Evolutionary conservation across 352 stramenopile species (phyloP), one percentile per base, ranked within the genome.

Genomic region (Plasmopara halstedii): DNA sequence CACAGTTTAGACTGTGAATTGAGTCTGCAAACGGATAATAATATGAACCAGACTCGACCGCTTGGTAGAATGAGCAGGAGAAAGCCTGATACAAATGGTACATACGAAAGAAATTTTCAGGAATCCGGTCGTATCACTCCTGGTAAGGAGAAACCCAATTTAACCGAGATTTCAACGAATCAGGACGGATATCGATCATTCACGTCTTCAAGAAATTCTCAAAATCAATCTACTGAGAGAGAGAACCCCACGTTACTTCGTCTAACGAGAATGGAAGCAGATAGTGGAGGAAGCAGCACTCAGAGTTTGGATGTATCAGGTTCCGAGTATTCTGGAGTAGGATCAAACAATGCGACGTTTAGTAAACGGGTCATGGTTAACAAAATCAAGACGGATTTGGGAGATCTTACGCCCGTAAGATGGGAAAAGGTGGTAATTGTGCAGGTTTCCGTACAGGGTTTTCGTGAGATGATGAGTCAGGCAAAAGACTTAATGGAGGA

Each of bases 401-500:
- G 79, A 13, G 79, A 90, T 22, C 56, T 90, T 15, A 69, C 70
- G 4, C 73, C 79, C 9, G 76, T 90, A 40, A 55, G 63, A n/a
- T 87, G 72, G 73, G 79, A 89, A 17, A 91, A 88, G 50, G 68
- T 84, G 10, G 82, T 93, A 35, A 64, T 91, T 42, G 82, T 93
- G 18, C 81, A 93, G 53, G 79, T 93, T 4, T 90, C 79, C 3
- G 79, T 91, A 17, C 74, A 87, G 55, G 79, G 73, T 3, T 93
- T 91, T 48, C 73, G 81, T 2, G 76, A 87, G 14, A 85, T 89
- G 71, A 71, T 79, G 55, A 63, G 42, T 10, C 55, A 88, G 23
- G 73, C 76, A 1, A 87, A 89, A 52, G 79, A 93, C 11, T 51
- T 91, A 7, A 90, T 93, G 79, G 82, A 93, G 45, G 82, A 93